phyloP scores from a whole-genome alignment of 2,329 filamentous ascomycete species.

The Colletotrichum abscissum region DNA sequence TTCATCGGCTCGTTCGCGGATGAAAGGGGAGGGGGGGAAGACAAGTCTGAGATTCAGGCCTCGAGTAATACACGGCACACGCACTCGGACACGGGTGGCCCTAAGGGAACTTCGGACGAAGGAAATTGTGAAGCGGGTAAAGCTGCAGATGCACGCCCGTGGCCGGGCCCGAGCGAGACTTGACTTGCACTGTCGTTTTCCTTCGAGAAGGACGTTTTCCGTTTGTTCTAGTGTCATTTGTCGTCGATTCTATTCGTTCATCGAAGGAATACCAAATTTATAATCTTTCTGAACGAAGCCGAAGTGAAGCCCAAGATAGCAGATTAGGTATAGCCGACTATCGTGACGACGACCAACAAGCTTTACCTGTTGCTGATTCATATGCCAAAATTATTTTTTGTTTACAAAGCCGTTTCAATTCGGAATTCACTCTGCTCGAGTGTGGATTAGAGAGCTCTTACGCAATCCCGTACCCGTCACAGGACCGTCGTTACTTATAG shows the following conservation, averaged over 20 bases:
- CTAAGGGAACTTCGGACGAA: constrained; percentile 19
- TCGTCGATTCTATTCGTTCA: background rate
- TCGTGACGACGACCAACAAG: background rate
- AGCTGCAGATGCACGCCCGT: background rate
- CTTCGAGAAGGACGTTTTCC: background rate
- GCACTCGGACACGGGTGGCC: background rate
- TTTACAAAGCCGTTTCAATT: background rate
- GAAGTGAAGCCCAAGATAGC: too few relatives aligned
- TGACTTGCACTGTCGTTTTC: background rate
- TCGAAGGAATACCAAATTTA: background rate
- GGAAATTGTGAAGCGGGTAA: background rate
- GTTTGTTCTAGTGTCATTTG: background rate
- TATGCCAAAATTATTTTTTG: background rate
- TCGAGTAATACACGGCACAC: background rate
- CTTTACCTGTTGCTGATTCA: background rate
- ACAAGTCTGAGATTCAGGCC: background rate
- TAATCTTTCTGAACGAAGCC: too few relatives aligned
- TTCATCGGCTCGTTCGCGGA: background rate
- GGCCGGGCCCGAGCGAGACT: constrained; percentile 10
- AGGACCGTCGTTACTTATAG: constrained; percentile 5
- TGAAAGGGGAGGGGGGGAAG: background rate
- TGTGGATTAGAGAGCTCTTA: background rate
- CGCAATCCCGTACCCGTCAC: background rate
- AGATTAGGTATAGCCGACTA: background rate
- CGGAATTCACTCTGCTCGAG: background rate